These are phyloP conservation scores for Herpetospermum pedunculosum DNA, from an alignment of 306 rosid species.

Conservation along the genomic window DNA sequence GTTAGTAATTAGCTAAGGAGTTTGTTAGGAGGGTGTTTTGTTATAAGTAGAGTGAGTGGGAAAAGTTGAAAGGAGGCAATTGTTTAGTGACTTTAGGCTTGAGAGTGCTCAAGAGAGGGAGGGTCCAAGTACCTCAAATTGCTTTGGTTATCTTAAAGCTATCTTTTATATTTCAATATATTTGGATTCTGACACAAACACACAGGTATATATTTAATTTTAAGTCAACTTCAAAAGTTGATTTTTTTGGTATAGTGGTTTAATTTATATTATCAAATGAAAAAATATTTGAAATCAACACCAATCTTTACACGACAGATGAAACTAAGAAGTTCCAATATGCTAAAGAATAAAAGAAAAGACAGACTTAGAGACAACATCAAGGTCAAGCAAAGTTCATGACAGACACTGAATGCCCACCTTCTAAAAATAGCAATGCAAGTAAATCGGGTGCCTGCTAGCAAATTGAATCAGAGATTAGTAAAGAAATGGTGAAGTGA, in stretches of 20 bases:
- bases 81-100: too few species aligned
- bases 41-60: too few species aligned
- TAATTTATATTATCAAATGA: background rate
- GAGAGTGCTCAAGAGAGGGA: too few species aligned
- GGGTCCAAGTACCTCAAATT: too few species aligned
- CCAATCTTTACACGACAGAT: background rate
- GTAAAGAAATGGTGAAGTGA: background rate
- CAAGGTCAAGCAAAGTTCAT: background rate
- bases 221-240: background rate
- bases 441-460: slow-evolving; percentile 86
- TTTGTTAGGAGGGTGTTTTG: too few species aligned
- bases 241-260: background rate
- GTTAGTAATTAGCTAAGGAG: too few species aligned
- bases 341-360: background rate
- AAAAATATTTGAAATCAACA: background rate
- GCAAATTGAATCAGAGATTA: slow-evolving; percentile 23
- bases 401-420: slow-evolving; percentile 19
- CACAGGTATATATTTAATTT: background rate
- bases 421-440: slow-evolving; percentile 55
- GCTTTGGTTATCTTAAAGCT: too few species aligned
- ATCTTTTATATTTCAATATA: too few species aligned
- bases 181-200: too few species aligned
- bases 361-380: background rate
- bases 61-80: too few species aligned
- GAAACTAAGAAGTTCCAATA: background rate